These are phyloP conservation scores for Thalassiosira profunda DNA, from an alignment of 108 stramenopile species.

Conservation along the genomic window DNA sequence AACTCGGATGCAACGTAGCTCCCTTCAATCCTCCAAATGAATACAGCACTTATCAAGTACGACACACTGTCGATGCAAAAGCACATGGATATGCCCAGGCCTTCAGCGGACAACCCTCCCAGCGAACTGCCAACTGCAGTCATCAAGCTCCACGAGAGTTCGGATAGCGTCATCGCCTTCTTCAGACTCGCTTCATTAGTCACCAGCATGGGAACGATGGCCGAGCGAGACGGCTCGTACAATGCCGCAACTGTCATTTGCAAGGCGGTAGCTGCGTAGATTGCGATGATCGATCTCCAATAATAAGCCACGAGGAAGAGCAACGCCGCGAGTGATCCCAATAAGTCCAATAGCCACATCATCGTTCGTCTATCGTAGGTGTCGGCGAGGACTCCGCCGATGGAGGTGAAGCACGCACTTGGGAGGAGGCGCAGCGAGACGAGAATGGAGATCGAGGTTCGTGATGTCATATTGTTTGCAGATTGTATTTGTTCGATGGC, in stretches of 20 bases:
- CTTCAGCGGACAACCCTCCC: slow-evolving; percentile 56
- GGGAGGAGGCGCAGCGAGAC: slow-evolving; percentile 67
- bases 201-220: slow-evolving; percentile 68
- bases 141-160: slow-evolving; percentile 66
- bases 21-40: slow-evolving; percentile 40
- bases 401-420: slow-evolving; percentile 55
- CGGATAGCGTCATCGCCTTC: slow-evolving; percentile 68
- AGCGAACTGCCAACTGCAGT: slow-evolving; percentile 59
- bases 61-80: slow-evolving; percentile 58
- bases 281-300: slow-evolving; percentile 42
- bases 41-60: slow-evolving; percentile 57
- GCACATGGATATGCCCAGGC: slow-evolving; percentile 57
- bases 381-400: slow-evolving; percentile 79
- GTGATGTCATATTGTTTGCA: slow-evolving; percentile 15
- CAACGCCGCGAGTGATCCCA: slow-evolving; percentile 40
- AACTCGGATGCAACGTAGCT: slow-evolving; percentile 9
- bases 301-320: slow-evolving; percentile 59
- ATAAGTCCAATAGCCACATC: slow-evolving; percentile 62
- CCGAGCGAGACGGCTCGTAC: slow-evolving; percentile 60
- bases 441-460: slow-evolving; percentile 60
- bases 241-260: slow-evolving; percentile 62
- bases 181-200: slow-evolving; percentile 55
- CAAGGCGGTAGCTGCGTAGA: slow-evolving; percentile 59
- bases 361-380: slow-evolving; percentile 59
- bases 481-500: slow-evolving; percentile 39